Evolutionary conservation across 2,329 filamentous ascomycete species (phyloP).

Genomic region (Exophiala lecanii-corni): DNA sequence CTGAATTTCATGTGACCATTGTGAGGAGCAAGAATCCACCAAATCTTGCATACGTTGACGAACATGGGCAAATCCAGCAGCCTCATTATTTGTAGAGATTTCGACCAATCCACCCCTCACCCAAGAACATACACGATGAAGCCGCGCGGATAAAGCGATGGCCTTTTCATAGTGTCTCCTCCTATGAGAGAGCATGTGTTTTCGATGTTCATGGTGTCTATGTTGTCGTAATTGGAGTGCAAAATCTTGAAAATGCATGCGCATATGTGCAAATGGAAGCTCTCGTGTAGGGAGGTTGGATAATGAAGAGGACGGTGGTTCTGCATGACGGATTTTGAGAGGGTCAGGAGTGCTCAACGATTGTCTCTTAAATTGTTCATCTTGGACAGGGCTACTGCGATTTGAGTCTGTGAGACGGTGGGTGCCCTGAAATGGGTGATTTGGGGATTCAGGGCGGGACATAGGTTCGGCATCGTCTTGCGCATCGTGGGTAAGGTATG

Average conservation of each 20-base stretch:
- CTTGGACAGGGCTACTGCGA: not conserved
- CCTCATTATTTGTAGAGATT: slow-evolving; percentile 42
- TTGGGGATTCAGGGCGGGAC: slow-evolving; percentile 20
- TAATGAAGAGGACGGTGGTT: too few relatives aligned
- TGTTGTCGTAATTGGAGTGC: slow-evolving; percentile 39
- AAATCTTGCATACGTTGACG: slow-evolving; percentile 43
- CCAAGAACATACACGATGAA: slow-evolving; percentile 38
- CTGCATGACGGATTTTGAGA: not conserved
- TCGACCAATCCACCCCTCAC: slow-evolving; percentile 43
- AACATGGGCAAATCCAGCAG: slow-evolving; percentile 40
- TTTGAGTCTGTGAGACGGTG: slow-evolving; percentile 7
- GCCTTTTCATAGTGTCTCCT: slow-evolving; percentile 39
- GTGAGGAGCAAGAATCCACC: slow-evolving; percentile 38
- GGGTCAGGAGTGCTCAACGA: not conserved
- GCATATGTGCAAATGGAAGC: slow-evolving; percentile 23
- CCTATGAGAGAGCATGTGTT: slow-evolving; percentile 37
- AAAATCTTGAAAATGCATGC: slow-evolving; percentile 42
- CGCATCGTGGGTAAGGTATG: slow-evolving; percentile 17
- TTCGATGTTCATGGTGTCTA: slow-evolving; percentile 38
- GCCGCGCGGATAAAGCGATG: slow-evolving; percentile 39
- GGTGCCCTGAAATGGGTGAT: slow-evolving; percentile 14
- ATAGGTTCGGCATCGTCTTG: slow-evolving; percentile 21
- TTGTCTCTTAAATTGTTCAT: slow-evolving; percentile 2
- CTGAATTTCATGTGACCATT: slow-evolving; percentile 31
- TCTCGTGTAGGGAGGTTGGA: slow-evolving; percentile 6